Evolutionary conservation across 352 stramenopile genomes (phyloP), one percentile per base, ranked within the genome.

Genomic region (Ophiocytium majus): DNA sequence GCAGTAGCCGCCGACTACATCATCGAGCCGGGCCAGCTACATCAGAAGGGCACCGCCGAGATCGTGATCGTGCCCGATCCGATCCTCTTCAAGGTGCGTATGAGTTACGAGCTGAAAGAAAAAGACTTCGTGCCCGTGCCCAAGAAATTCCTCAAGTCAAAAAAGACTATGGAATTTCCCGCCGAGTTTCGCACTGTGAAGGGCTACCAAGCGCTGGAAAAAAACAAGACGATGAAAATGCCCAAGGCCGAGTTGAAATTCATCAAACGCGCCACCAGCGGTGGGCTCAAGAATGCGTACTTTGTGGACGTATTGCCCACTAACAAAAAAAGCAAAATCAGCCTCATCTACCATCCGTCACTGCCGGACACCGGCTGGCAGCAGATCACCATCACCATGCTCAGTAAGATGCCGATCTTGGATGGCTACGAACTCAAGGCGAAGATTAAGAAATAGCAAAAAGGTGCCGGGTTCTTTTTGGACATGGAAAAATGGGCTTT

Each of bases 311-410:
- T 71, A 23, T 23, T 71, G 23, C 57, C 57, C 57, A 71, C 23
- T 23, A 71, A 71, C 57, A 71, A 71, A 28, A 71, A 71, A 71
- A 71, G 57, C 57, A 71, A 71, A 71, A 71, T 71, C 28, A 71
- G 28, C 28, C 57, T 71, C 19, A 28, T 71, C 57, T 71, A 71
- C 57, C 57, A 71, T 28, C 57, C 57, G 23, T 71, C 57, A 23
- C 23, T 71, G 23, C 57, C 57, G 23, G 57, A 71, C 19, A 71
- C 57, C 23, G 57, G 57, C 28, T 71, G 57, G 57, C 23, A 71
- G 57, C 57, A 71, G 57, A 28, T 71, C 57, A 71, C 57, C 28
- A 71, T 71, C 57, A 23, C 28, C 57, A 23, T 71, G 57, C 28
- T 71, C 19, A 71, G 28, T 71, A n/a, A n/a, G n/a, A 71, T 71